A percentile compares a stretch with the other conserved stretches of the same genome.
phyloP scores from a whole-genome alignment of 768 basidiomycete species.

The Boletus rufocinnamomeus region DNA sequence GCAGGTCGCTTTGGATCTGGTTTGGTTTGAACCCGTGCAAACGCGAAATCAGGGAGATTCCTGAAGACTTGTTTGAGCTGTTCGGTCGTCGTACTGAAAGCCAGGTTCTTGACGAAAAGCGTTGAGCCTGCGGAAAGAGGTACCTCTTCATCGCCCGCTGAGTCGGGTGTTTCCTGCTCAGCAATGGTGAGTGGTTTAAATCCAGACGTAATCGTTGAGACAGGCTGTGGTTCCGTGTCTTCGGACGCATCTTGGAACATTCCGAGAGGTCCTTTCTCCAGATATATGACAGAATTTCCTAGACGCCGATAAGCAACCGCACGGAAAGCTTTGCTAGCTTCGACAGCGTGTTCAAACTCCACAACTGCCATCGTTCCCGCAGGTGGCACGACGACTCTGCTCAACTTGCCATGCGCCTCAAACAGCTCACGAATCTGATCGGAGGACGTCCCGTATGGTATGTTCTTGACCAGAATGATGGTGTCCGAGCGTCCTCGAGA shows the following conservation, averaged over 20 bases:
- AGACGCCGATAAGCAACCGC: constrained; percentile 85
- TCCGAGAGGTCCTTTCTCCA: constrained; percentile 88
- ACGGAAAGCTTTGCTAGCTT: constrained; percentile 75
- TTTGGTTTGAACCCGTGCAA: constrained; percentile 90
- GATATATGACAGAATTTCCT: constrained; percentile 87
- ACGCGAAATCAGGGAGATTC: constrained; percentile 76
- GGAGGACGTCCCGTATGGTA: constrained; percentile 84
- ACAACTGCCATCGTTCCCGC: constrained; percentile 93
- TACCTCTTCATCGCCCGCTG: constrained; percentile 40
- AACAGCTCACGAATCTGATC: constrained; percentile 82
- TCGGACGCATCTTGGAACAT: constrained; percentile 63
- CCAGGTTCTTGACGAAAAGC: constrained; percentile 91
- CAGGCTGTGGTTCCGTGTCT: constrained; percentile 19
- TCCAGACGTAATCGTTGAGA: constrained; percentile 18
- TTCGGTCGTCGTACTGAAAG: constrained; percentile 87
- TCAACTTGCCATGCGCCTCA: constrained; percentile 68
- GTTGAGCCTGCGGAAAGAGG: constrained; percentile 71
- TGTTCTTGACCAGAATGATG: constrained; percentile 91
- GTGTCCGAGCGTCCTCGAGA: constrained; percentile 67
- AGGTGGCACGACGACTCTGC: constrained; percentile 80
- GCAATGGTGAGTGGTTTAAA: constrained; percentile 43
- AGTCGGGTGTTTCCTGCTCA: constrained; percentile 41
- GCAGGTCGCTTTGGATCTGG: constrained; percentile 74
- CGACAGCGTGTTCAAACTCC: constrained; percentile 72
- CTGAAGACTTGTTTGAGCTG: constrained; percentile 69